Evolutionary conservation across 352 stramenopile genomes (phyloP).

Genomic region (Phytophthora ohioensis): DNA sequence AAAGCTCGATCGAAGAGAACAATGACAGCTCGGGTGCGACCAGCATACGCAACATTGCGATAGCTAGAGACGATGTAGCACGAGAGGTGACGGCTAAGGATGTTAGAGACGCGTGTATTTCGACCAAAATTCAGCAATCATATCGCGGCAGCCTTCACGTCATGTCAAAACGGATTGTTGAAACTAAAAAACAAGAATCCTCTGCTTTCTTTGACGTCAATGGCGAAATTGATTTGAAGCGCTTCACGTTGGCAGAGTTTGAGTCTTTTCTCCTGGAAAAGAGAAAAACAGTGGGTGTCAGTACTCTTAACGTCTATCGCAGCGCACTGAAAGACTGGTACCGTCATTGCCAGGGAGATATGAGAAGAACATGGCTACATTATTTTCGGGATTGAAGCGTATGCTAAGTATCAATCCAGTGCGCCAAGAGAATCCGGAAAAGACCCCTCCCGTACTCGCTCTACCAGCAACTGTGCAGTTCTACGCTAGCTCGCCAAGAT

Average conservation of each 20-base stretch:
- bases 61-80: too few relatives aligned
- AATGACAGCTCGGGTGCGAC: too few relatives aligned
- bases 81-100: neutral
- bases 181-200: neutral
- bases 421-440: neutral
- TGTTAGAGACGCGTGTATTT: neutral
- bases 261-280: neutral
- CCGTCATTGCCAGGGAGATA: neutral
- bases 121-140: neutral
- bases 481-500: constrained; percentile 1
- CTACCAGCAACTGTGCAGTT: neutral
- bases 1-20: too few relatives aligned
- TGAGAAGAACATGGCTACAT: neutral
- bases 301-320: neutral
- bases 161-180: neutral
- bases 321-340: neutral
- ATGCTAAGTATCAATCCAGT: neutral
- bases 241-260: neutral
- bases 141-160: neutral
- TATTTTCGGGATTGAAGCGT: neutral
- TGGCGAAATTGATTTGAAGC: neutral
- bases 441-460: neutral
- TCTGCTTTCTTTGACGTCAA: neutral
- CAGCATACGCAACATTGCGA: too few relatives aligned
- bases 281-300: neutral